Percentiles rank a stretch among this genome's conserved stretches.
phyloP scores from a whole-genome alignment of 768 basidiomycete genomes.

The Lentinula aciculospora region DNA sequence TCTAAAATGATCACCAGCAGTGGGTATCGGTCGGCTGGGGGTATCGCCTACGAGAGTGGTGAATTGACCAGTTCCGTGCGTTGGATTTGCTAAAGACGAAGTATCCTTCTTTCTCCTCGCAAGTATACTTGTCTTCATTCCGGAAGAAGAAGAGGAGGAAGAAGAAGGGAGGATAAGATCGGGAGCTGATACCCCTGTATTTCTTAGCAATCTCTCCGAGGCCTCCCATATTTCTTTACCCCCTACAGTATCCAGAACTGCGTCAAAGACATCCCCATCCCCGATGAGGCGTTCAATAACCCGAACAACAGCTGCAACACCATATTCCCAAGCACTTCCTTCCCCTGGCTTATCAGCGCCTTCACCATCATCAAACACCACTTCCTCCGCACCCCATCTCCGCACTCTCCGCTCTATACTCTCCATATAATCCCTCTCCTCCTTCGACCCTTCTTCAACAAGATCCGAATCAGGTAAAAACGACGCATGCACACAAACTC shows the following conservation, averaged over 20 bases:
- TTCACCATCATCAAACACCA: constrained; percentile 60
- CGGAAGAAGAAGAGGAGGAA: not conserved
- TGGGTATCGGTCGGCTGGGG: constrained; percentile 60
- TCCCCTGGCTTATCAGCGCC: constrained; percentile 11
- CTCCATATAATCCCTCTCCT: constrained; percentile 37
- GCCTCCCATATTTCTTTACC: constrained; percentile 78
- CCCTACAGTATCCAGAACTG: constrained; percentile 78
- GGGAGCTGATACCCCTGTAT: constrained; percentile 16
- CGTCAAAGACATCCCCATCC: constrained; percentile 66
- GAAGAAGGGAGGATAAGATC: constrained; percentile 13
- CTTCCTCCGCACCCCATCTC: constrained; percentile 71
- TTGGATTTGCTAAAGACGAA: not conserved
- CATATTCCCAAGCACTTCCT: constrained; percentile 15
- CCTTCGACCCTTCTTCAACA: constrained; percentile 27
- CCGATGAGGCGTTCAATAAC: constrained; percentile 46
- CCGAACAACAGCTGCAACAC: constrained; percentile 40
- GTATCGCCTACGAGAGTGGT: constrained; percentile 77
- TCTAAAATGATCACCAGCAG: constrained; percentile 65
- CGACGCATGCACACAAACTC: constrained; percentile 65
- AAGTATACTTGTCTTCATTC: not conserved
- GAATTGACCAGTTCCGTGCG: constrained; percentile 44
- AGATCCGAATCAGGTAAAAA: constrained; percentile 16
- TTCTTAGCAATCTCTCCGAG: constrained; percentile 53
- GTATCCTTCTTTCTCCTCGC: not conserved
- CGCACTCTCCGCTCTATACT: constrained; percentile 49